Base-by-base conservation (phyloP, 306 rosid species). In the Cajanus cajan region DNA sequence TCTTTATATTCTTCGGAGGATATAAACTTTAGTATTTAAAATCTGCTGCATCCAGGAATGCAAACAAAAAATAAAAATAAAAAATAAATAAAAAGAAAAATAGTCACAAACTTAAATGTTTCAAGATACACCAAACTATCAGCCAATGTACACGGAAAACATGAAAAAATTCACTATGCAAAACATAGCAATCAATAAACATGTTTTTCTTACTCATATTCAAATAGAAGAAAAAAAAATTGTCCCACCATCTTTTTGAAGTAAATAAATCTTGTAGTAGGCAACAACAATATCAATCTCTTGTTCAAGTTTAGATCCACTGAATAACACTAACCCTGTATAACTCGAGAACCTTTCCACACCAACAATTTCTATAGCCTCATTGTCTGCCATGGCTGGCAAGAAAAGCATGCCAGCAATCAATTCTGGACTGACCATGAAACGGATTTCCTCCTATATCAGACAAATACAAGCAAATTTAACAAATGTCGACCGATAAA, bases 361-460 rank as follows among this genome's bases (percentile, higher is more conserved):
- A 31, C 98, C 98, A 65, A 90, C 83, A 80, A 94, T 88, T 79
- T 90, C 93, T 82, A 92, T 87, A 22, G 98, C 96, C 89, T 94
- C 98, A 68, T 94, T 94, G 68, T 90, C 94, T 34, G 74, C 94
- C 96, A 92, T 89, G 61, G 95, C 85, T 78, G 95, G 95, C 94
- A 92, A 84, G 97, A 90, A 94, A 67, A 92, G 90, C 95, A 92
- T 94, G 63, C 95, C 88, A 50, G 82, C 93, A 83, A 94, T 89
- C 85, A 94, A 87, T 82, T 94, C 98, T 33, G 97, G 97, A 86
- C 85, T 87, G 85, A 90, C 68, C 98, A 94, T 89, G 83, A 94
- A 94, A 70, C 98, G 95, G 63, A 94, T 94, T 86, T 94, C 98
- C 84, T 94, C 98, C 98, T 92, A 82, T 75, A 65, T 48, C 59